phyloP scores from a whole-genome alignment of 768 basidiomycete species.

The Collybia sp. region DNA sequence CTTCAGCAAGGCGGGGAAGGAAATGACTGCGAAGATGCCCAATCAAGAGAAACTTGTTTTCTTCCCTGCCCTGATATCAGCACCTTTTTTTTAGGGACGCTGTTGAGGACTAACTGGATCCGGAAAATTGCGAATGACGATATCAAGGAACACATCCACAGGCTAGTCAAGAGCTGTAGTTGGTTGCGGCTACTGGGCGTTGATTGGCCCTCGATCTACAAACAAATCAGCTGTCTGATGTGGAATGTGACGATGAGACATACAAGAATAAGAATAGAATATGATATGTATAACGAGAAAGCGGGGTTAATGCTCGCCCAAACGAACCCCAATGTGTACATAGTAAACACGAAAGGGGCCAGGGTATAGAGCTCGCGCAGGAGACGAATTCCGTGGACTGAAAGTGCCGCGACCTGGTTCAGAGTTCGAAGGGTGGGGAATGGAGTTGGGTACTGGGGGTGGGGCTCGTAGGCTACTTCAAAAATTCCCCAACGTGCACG shows the following conservation, averaged over 20 bases:
- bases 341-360: conserved; percentile 13
- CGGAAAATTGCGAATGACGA: conserved; percentile 16
- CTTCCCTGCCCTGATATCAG: conserved; percentile 1
- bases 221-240: background rate
- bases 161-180: conserved; percentile 15
- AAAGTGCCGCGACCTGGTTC: background rate
- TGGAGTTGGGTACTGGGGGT: conserved; percentile 1
- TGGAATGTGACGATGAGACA: conserved; percentile 13
- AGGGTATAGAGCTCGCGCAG: conserved; percentile 16
- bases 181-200: background rate
- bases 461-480: conserved; percentile 23
- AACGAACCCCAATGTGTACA: conserved; percentile 20
- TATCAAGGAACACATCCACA: conserved; percentile 21
- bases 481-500: conserved; percentile 30
- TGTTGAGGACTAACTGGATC: conserved; percentile 6
- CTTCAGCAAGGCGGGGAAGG: conserved; percentile 31
- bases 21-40: conserved; percentile 32
- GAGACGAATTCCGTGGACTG: conserved; percentile 12
- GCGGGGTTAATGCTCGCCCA: conserved; percentile 28
- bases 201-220: conserved; percentile 8
- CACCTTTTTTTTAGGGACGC: background rate
- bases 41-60: conserved; percentile 16
- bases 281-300: conserved; percentile 27
- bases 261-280: conserved; percentile 25
- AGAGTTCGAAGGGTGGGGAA: conserved; percentile 3